A percentile compares a stretch with the other conserved stretches of the same genome.
Evolutionary conservation across 23 red algal species (phyloP).

Genomic region (Gracilaria caudata): DNA sequence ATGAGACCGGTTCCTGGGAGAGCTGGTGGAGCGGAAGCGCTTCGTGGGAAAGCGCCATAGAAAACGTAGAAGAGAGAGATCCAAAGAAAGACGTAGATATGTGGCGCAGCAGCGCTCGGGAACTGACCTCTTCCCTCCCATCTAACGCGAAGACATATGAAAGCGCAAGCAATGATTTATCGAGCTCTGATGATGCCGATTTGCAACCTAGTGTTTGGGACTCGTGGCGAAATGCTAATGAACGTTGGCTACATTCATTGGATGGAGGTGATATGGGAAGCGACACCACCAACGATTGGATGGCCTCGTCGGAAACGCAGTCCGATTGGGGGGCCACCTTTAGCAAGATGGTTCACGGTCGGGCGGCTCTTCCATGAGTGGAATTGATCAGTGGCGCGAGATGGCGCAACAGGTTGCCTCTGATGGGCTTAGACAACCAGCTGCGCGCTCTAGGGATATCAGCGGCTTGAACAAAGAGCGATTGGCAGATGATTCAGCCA

Average conservation of each 20-base stretch:
- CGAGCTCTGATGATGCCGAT: neutral
- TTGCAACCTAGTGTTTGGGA: conserved; percentile 35
- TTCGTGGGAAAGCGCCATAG: conserved; percentile 26
- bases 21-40: conserved; percentile 38
- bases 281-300: neutral
- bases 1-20: conserved; percentile 37
- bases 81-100: conserved; percentile 79
- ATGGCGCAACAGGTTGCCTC: neutral
- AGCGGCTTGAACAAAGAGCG: neutral
- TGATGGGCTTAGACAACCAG: neutral
- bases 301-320: neutral
- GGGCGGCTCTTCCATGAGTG: neutral
- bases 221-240: conserved; percentile 41
- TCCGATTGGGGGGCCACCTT: conserved; percentile 50
- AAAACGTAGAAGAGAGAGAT: conserved; percentile 32
- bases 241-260: conserved; percentile 34
- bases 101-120: conserved; percentile 67
- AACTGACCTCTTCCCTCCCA: conserved; percentile 18
- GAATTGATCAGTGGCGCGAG: conserved; percentile 38
- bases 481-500: conserved; percentile 2
- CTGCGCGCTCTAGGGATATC: neutral
- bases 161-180: neutral
- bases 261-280: neutral
- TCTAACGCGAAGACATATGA: neutral
- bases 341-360: neutral